phyloP scores from a whole-genome alignment of 73 alveolate genomes.

The Tetrahymena malaccensis region DNA sequence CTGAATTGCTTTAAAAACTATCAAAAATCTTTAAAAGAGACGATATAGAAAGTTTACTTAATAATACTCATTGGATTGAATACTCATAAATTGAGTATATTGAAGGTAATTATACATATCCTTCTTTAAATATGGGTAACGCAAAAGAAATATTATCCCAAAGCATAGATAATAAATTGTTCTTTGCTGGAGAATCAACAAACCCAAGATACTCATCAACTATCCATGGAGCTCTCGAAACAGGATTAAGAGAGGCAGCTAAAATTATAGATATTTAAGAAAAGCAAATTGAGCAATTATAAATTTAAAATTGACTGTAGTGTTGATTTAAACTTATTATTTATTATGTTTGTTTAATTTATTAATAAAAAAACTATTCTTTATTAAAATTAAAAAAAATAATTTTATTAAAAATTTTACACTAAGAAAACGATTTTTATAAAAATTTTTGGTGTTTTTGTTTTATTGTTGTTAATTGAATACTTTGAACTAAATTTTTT shows the following conservation, averaged over 20 bases:
- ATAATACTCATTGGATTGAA: not conserved
- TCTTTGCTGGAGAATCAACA: constrained; percentile 42
- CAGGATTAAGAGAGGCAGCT: not conserved
- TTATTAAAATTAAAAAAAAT: too few relatives aligned
- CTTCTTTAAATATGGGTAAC: not conserved
- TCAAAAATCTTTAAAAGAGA: not conserved
- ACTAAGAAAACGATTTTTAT: too few relatives aligned
- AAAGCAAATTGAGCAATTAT: not conserved
- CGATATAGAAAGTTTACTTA: not conserved
- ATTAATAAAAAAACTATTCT: too few relatives aligned
- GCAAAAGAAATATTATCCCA: not conserved
- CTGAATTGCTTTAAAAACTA: not conserved
- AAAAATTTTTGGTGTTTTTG: too few relatives aligned
- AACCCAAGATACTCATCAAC: not conserved
- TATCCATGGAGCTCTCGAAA: not conserved
- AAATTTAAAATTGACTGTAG: not conserved
- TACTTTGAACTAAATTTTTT: too few relatives aligned
- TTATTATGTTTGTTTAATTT: too few relatives aligned
- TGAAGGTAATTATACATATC: not conserved
- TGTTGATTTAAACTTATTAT: too few relatives aligned
- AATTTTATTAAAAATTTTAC: too few relatives aligned
- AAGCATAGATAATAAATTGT: constrained; percentile 2
- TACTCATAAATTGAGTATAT: not conserved
- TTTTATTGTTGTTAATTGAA: too few relatives aligned
- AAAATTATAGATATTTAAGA: not conserved